phyloP scores from a whole-genome alignment of 305 asterid species.

The Caryopteris hybrid region DNA sequence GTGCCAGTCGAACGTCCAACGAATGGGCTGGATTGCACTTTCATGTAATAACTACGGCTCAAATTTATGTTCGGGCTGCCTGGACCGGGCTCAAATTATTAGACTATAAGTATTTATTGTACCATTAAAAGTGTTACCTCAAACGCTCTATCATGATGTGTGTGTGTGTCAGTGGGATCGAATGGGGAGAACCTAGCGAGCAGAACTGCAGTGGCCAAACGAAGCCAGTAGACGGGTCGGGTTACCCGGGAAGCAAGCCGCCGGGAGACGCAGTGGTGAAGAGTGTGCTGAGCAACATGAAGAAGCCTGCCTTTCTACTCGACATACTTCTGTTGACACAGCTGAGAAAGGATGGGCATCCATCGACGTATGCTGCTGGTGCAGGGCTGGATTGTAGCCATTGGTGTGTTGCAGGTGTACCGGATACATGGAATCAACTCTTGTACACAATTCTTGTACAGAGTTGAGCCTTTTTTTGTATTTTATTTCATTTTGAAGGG shows the following conservation, averaged over 20 bases:
- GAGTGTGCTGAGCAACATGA: slow-evolving; percentile 45
- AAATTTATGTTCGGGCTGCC: no score
- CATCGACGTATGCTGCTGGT: slow-evolving; percentile 38
- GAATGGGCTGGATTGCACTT: no score
- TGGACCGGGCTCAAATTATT: no score
- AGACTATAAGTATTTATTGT: no score
- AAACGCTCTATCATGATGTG: background rate
- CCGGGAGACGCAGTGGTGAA: slow-evolving; percentile 54
- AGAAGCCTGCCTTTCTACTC: slow-evolving; percentile 43
- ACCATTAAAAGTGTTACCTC: background rate
- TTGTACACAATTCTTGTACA: slow-evolving; percentile 36
- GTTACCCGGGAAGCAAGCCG: slow-evolving; percentile 48
- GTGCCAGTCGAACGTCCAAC: no score
- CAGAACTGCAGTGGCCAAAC: slow-evolving; percentile 49
- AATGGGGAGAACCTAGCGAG: slow-evolving; percentile 49
- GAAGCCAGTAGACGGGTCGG: slow-evolving; percentile 41
- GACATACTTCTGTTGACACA: slow-evolving; percentile 63
- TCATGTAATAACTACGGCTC: no score
- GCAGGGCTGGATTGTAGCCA: slow-evolving; percentile 60
- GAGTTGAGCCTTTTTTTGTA: background rate
- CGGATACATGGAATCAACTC: slow-evolving; percentile 80
- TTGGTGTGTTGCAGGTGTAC: slow-evolving; percentile 76
- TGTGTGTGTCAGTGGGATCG: slow-evolving; percentile 37
- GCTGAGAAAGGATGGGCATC: slow-evolving; percentile 71
- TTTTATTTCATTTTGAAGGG: background rate